phyloP scores from a whole-genome alignment of 1,139 yeast species.

The Debaryomyces sp. region DNA sequence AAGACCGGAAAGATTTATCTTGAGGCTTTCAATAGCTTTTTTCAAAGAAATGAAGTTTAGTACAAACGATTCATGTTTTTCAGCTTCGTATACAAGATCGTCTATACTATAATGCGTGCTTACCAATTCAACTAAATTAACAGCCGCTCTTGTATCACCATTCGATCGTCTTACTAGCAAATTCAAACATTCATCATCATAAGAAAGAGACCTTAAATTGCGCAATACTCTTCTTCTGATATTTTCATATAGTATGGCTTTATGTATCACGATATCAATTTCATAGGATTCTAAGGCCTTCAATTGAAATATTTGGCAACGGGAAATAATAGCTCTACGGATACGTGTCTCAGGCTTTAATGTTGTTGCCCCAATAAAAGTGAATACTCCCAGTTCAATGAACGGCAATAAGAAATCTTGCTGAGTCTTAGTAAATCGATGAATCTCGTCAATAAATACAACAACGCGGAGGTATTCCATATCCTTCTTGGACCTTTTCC shows the following conservation, averaged over 20 bases:
- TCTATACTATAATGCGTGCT: conserved; percentile 19
- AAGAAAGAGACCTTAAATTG: conserved; percentile 15
- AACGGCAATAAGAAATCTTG: conserved; percentile 47
- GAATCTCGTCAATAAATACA: conserved; percentile 49
- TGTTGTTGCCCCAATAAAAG: conserved; percentile 51
- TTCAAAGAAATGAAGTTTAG: conserved; percentile 1
- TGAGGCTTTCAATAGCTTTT: conserved; percentile 12
- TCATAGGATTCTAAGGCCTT: conserved; percentile 21
- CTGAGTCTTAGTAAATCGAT: conserved; percentile 41
- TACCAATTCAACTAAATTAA: conserved; percentile 34
- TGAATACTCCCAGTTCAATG: conserved; percentile 43
- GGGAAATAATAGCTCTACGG: conserved; percentile 40
- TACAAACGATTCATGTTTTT: neutral
- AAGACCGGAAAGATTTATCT: conserved; percentile 15
- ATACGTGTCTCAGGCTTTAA: conserved; percentile 33
- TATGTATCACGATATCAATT: conserved; percentile 21
- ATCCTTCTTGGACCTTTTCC: conserved; percentile 16
- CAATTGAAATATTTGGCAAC: conserved; percentile 43
- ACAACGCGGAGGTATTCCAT: conserved; percentile 28
- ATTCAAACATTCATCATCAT: conserved; percentile 16
- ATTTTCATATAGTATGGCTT: conserved; percentile 35
- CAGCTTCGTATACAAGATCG: neutral
- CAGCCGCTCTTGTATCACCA: conserved; percentile 41
- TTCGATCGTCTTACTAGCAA: conserved; percentile 20
- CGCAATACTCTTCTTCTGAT: conserved; percentile 22